Base-by-base conservation (phyloP, 108 stramenopile species). In the Cyclotella cryptica region DNA sequence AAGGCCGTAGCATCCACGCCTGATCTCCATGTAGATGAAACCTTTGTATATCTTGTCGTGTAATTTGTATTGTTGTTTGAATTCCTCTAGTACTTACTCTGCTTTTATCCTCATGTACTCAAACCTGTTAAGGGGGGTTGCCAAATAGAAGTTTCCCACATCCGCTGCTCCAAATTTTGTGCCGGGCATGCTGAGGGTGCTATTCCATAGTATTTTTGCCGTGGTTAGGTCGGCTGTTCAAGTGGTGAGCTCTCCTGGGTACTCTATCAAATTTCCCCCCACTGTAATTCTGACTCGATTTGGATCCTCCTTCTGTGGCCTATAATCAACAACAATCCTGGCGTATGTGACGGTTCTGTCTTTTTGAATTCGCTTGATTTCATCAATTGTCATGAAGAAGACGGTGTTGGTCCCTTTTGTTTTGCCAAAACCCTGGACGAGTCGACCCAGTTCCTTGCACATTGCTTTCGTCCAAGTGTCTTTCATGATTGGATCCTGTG, bases 11-110 rank as follows among this genome's bases (percentile, higher is more conserved):
- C 43, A 84, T 41, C 80, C 86, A 14, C 58, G 40, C 0, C 42
- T 9, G 42, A 87, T 78, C 65, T 78, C 75, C 19, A 79, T 68
- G 46, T 57, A 74, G n/a, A 69, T 66, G 42, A 57, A 43, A 19
- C 58, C 84, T 0, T 78, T 58, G 27, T 47, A 4, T 22, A 45
- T 44, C 22, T 67, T 67, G 19, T 43, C 66, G 3, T 11, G 14
- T 8, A 87, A 75, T 39, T 78, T 59, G 71, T 84, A 78, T 14
- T 61, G 41, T 26, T 43, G 44, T 26, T 77, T 74, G 72, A 87
- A 41, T 19, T 74, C 65, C 12, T 69, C 35, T 0, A 83, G 83
- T 3, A 87, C 42, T 3, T 73, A 3, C 8, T 30, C 4, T 1
- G 43, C 15, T 11, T 67, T 70, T 15, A 67, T 67, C 24, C 44